Base-by-base conservation (phyloP, 495 filamentous ascomycete genomes). In the Immersiella caudata region DNA sequence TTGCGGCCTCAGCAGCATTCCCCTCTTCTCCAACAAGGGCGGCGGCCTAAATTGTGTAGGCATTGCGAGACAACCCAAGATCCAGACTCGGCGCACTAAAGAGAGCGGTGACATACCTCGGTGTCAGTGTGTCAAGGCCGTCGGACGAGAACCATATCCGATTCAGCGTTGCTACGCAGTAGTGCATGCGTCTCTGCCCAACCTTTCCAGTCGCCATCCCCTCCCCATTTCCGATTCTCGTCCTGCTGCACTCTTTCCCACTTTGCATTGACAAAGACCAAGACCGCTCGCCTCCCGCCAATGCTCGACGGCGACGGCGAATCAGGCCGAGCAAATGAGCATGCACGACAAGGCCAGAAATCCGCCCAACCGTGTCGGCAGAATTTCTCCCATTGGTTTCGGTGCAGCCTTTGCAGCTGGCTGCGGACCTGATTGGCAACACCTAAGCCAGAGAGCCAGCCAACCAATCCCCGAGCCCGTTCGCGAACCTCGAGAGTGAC, bases 161-260 rank as follows among this genome's bases (percentile, higher is more conserved):
- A 65, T 58, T 56, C 18, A 52, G 7, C 22, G 12, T 58, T 58
- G 20, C 52, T 57, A 22, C 52, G 27, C 27, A 14, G 64, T 27
- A 52, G 52, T 69, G 61, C 66, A 74, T 75, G 73, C 73, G 73
- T 75, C 65, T 68, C 73, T 75, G 73, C 73, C 73, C 73, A 73
- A 75, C 63, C 64, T 52, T 54, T 25, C n/a, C n/a, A n/a, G 33
- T 14, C 18, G 36, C 21, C 24, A 20, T 40, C 54, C 40, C 24
- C n/a, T 35, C 27, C 25, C 26, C 2, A 54, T 21, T 49, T 26
- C 51, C 52, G 62, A 65, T 65, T 65, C 35, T 62, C 58, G 63
- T 66, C 35, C 25, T 69, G 63, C 67, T 55, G 25, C 64, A 20
- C 25, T 58, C 25, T 51, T 52, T 54, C 63, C 8, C 21, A 61